Percentiles rank a stretch among this genome's conserved stretches.
Evolutionary conservation across 768 basidiomycete species (phyloP).

Genomic region (Hypsizygus marmoreus): DNA sequence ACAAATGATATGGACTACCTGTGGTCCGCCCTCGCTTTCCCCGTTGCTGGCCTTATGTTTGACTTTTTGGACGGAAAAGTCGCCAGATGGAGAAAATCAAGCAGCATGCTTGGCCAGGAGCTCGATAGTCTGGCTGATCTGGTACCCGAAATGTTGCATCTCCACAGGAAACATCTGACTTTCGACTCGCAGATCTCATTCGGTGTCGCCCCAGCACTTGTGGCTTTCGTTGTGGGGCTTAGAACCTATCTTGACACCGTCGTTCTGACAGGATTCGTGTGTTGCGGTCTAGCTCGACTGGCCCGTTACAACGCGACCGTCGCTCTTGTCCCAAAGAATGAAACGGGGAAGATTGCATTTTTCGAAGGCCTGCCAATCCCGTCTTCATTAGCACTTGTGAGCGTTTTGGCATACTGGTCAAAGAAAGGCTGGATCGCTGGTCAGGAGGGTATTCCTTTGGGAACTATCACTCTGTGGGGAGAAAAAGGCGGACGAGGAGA

Average conservation of each 20-base stretch:
- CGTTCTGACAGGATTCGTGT: conserved; percentile 86
- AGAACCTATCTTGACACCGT: conserved; percentile 91
- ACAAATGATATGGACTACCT: conserved; percentile 79
- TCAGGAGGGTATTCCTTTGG: conserved; percentile 72
- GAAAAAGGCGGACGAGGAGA: conserved; percentile 75
- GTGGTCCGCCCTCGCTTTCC: conserved; percentile 85
- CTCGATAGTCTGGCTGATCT: conserved; percentile 96
- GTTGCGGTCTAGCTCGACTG: conserved; percentile 93
- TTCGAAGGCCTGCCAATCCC: conserved; percentile 99
- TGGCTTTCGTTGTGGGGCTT: conserved; percentile 89
- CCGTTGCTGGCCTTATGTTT: conserved; percentile 93
- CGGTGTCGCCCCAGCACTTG: conserved; percentile 93
- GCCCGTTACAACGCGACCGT: conserved; percentile 99
- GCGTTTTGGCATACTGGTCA: conserved; percentile 78
- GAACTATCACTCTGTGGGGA: conserved; percentile 76
- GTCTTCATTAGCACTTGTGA: conserved; percentile 80
- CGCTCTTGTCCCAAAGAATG: conserved; percentile 88
- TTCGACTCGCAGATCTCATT: conserved; percentile 78
- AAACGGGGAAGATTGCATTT: conserved; percentile 85
- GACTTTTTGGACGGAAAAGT: conserved; percentile 98
- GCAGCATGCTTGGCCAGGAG: conserved; percentile 96
- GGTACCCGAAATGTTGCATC: conserved; percentile 44
- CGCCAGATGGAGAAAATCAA: conserved; percentile 94
- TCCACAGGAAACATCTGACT: conserved; percentile 5
- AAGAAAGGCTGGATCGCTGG: conserved; percentile 85